Evolutionary conservation across 352 stramenopile genomes (phyloP).

Genomic region (Phytopythium sindhum): DNA sequence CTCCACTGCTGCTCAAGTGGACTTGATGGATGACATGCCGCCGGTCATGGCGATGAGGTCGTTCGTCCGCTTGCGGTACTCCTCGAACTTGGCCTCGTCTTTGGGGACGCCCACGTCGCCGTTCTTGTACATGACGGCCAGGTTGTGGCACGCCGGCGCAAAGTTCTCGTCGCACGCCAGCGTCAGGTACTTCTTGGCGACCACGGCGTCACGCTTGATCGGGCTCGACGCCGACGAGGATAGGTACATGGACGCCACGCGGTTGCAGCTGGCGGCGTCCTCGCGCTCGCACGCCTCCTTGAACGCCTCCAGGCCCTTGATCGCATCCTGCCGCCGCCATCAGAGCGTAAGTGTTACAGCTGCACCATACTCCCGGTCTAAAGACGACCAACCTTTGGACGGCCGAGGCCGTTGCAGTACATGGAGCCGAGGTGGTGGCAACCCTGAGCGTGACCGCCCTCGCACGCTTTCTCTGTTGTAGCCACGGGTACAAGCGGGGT

Average conservation of each 20-base stretch:
- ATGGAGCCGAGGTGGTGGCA: conserved; percentile 88
- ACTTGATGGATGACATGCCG: conserved; percentile 44
- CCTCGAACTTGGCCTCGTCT: conserved; percentile 61
- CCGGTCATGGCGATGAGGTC: conserved; percentile 74
- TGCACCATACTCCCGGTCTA: not conserved
- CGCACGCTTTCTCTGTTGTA: conserved; percentile 67
- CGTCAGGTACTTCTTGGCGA: conserved; percentile 69
- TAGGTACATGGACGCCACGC: conserved; percentile 74
- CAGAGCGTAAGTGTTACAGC: not conserved
- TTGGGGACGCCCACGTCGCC: conserved; percentile 68
- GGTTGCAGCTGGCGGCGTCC: conserved; percentile 81
- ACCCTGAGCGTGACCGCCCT: conserved; percentile 62
- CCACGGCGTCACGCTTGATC: conserved; percentile 43
- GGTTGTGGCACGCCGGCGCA: conserved; percentile 83
- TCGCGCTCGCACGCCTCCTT: conserved; percentile 74
- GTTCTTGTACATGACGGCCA: conserved; percentile 89
- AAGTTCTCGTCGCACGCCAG: conserved; percentile 82
- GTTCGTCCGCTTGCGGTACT: conserved; percentile 76
- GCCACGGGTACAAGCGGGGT: not conserved
- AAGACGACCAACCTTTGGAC: conserved; percentile 43
- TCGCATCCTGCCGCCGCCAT: conserved; percentile 32
- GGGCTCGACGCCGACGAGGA: conserved; percentile 25
- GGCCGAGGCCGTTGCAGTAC: conserved; percentile 66
- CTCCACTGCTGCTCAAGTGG: conserved; percentile 13
- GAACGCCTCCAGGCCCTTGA: conserved; percentile 64